Percentiles rank a stretch among this genome's conserved stretches.
Evolutionary conservation across 2,329 filamentous ascomycete species (phyloP).

Genomic region (Aureobasidium melanogenum): DNA sequence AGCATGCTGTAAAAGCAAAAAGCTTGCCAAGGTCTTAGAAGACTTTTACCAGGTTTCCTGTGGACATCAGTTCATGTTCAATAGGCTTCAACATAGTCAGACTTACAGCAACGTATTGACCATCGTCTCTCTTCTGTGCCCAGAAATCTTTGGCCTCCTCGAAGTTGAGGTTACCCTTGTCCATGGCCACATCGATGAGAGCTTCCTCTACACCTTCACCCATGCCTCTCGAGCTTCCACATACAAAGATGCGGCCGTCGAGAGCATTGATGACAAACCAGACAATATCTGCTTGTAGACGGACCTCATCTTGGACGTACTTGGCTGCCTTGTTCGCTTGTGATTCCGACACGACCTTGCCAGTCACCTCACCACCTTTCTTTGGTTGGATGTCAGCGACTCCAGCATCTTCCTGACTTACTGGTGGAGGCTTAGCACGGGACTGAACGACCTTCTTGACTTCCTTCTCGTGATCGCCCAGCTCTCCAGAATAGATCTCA

Average conservation of each 20-base stretch:
- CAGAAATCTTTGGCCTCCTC: slow-evolving; percentile 83
- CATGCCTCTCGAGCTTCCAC: slow-evolving; percentile 92
- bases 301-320: slow-evolving; percentile 95
- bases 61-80: not conserved
- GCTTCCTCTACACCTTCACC: slow-evolving; percentile 89
- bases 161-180: slow-evolving; percentile 76
- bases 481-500: slow-evolving; percentile 93
- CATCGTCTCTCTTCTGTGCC: slow-evolving; percentile 81
- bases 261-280: slow-evolving; percentile 96
- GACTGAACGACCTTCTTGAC: slow-evolving; percentile 44
- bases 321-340: slow-evolving; percentile 57
- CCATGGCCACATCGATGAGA: slow-evolving; percentile 82
- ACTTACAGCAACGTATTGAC: slow-evolving; percentile 74
- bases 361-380: slow-evolving; percentile 58
- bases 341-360: slow-evolving; percentile 64
- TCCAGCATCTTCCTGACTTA: slow-evolving; percentile 20
- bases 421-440: slow-evolving; percentile 23
- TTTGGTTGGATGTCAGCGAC: slow-evolving; percentile 16
- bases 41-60: slow-evolving; percentile 9
- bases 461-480: slow-evolving; percentile 72
- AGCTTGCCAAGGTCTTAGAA: not conserved
- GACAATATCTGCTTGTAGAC: slow-evolving; percentile 85
- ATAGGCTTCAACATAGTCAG: too few relatives aligned
- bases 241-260: slow-evolving; percentile 95
- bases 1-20: not conserved